Percentiles rank a stretch among this genome's conserved stretches.
phyloP scores from a whole-genome alignment of 768 basidiomycete species.

The Kwoniella pini region DNA sequence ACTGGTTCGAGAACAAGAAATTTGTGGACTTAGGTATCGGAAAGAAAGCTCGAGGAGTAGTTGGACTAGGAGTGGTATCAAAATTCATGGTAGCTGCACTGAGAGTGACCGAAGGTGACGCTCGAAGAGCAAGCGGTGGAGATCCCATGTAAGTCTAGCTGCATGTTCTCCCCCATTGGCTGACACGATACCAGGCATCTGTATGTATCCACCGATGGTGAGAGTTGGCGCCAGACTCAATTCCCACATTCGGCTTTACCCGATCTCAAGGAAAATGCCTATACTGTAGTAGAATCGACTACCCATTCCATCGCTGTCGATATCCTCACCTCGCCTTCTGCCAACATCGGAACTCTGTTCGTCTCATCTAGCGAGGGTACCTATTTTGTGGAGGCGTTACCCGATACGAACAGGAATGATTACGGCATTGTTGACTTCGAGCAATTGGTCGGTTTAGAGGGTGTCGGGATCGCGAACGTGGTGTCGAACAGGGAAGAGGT shows the following conservation, averaged over 20 bases:
- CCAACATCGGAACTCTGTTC: constrained; percentile 82
- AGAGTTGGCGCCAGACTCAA: constrained; percentile 79
- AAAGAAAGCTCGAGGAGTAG: constrained; percentile 81
- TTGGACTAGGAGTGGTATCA: constrained; percentile 87
- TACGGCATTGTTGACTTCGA: constrained; percentile 93
- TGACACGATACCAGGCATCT: constrained; percentile 57
- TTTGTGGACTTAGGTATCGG: constrained; percentile 81
- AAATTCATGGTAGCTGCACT: constrained; percentile 91
- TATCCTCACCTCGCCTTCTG: constrained; percentile 67
- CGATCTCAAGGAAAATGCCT: constrained; percentile 60
- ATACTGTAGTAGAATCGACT: constrained; percentile 93
- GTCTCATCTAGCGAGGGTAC: constrained; percentile 95
- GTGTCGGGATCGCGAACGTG: constrained; percentile 86
- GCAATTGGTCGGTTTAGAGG: constrained; percentile 59
- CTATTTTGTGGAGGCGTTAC: constrained; percentile 85
- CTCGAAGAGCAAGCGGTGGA: constrained; percentile 30
- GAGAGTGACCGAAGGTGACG: constrained; percentile 63
- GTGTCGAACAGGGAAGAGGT: constrained; percentile 83
- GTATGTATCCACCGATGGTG: constrained; percentile 81
- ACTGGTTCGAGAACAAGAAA: constrained; percentile 73
- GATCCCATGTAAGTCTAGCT: constrained; percentile 45
- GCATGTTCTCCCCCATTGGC: background rate
- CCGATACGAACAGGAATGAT: constrained; percentile 88
- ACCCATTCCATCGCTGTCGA: constrained; percentile 93
- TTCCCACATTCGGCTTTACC: constrained; percentile 72